These are phyloP conservation scores for Penicillium thymicola DNA, from an alignment of 2,329 filamentous ascomycete species.

Conservation along the genomic window DNA sequence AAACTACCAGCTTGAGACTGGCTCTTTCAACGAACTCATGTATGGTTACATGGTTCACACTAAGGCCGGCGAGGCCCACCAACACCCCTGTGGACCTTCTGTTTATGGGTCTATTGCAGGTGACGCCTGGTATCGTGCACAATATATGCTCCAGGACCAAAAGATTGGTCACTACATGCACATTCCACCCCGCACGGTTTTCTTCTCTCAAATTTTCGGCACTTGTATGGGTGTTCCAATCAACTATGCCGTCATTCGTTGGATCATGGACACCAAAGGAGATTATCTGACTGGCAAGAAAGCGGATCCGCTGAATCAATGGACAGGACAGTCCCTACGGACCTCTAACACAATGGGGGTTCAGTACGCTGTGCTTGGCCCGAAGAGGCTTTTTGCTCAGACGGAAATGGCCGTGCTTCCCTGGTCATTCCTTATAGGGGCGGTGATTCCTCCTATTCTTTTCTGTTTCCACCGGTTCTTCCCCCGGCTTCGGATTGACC, in stretches of 20 bases:
- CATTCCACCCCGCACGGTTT: conserved; percentile 56
- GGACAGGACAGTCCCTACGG: conserved; percentile 57
- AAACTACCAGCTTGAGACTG: conserved; percentile 54
- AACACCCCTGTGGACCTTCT: conserved; percentile 57
- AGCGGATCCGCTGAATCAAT: conserved; percentile 57
- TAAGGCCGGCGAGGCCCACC: conserved; percentile 48
- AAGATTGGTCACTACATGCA: conserved; percentile 66
- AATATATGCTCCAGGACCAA: conserved; percentile 59
- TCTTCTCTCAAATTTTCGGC: conserved; percentile 61
- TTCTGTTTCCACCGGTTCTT: conserved; percentile 54
- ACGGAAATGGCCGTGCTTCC: conserved; percentile 29
- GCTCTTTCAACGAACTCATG: conserved; percentile 58
- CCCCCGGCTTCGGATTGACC: conserved; percentile 52
- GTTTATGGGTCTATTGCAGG: conserved; percentile 59
- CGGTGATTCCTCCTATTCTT: conserved; percentile 34
- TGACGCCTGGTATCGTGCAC: conserved; percentile 59
- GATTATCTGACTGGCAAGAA: conserved; percentile 53
- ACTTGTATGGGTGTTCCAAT: conserved; percentile 58
- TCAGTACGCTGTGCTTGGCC: conserved; percentile 58
- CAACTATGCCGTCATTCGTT: conserved; percentile 60
- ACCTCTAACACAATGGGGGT: conserved; percentile 54
- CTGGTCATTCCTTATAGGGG: conserved; percentile 34
- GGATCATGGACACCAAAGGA: conserved; percentile 57
- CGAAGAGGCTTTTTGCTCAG: conserved; percentile 29
- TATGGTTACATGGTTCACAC: conserved; percentile 58